Evolutionary conservation across 2,329 filamentous ascomycete genomes (phyloP).

Genomic region (Fusarium xyrophilum): DNA sequence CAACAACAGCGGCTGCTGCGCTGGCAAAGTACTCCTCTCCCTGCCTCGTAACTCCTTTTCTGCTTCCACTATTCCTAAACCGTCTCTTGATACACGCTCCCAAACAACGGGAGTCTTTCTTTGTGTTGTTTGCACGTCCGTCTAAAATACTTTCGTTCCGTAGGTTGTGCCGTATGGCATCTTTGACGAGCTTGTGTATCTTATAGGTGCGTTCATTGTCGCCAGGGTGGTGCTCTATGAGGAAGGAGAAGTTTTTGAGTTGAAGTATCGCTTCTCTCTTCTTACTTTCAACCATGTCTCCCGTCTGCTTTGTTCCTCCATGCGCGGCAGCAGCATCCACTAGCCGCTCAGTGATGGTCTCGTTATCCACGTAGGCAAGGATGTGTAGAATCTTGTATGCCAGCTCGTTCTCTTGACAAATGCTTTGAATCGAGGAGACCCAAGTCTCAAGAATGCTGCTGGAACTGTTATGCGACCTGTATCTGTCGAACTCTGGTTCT

Average conservation of each 20-base stretch:
- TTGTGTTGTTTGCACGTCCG: accelerated
- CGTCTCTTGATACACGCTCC: neutral
- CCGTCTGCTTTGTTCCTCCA: neutral
- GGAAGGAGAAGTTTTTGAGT: constrained; percentile 47
- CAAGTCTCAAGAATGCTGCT: constrained; percentile 48
- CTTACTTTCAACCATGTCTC: neutral
- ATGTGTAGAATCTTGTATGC: constrained; percentile 43
- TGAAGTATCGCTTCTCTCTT: constrained; percentile 35
- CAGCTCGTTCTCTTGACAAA: constrained; percentile 40
- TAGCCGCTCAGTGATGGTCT: constrained; percentile 42
- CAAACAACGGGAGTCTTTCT: accelerated
- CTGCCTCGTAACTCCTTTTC: accelerated
- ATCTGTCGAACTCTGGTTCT: constrained; percentile 36
- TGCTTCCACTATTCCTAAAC: too few relatives aligned
- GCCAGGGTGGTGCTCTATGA: constrained; percentile 21
- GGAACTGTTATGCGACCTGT: constrained; percentile 39
- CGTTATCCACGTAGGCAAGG: constrained; percentile 45
- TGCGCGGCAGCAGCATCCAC: constrained; percentile 25
- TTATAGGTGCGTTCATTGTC: constrained; percentile 33
- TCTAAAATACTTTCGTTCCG: neutral
- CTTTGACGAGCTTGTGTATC: constrained; percentile 45
- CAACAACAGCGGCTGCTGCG: constrained; percentile 36
- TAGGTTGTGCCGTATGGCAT: constrained; percentile 35
- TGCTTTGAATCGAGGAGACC: constrained; percentile 44
- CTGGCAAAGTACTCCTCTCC: constrained; percentile 32